Base-by-base conservation (phyloP, 106 monocot species). In the Acorus gramineus region DNA sequence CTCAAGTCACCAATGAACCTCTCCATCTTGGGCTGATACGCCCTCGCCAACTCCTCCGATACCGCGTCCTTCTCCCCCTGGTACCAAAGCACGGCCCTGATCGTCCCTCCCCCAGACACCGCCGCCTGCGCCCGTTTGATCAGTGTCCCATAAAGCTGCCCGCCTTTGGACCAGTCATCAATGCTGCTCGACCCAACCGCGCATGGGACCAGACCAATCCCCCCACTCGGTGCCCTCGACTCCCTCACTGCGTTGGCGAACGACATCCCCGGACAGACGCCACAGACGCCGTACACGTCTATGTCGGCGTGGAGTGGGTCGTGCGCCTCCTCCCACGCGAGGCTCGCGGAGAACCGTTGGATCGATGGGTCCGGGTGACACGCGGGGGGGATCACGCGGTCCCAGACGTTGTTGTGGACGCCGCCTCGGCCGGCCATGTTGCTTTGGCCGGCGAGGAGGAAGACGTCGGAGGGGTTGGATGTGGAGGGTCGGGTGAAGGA, bases 381-480 rank as follows among this genome's bases (percentile, higher is more conserved):
- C 28, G 14, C 53, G 2, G 60, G 67, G 4, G 74, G 75, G 69
- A 76, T 46, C 49, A 51, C 44, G 56, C 58, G 50, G 51, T 76
- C 58, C 76, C 76, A 76, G 42, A 42, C 8, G 46, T 14, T 6
- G 56, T 55, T 9, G 11, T 3, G 10, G 45, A 76, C 63, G 61
- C 76, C 76, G 14, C 76, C 76, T 12, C 76, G 46, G 4, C 76
- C 76, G 2, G 76, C 44, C 69, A 76, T 76, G 69, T 76, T 76
- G 76, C 76, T 76, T 55, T 76, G 76, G 9, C 76, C 69, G 8
- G 76, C 62, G 9, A 76, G 76, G 62, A 76, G 64, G 62, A 72
- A 68, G 53, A 75, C 68, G 61, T 59, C 12, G 44, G 48, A 10
- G 54, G 45, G 28, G 28, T 28, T 28, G 28, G 28, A 28, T 28